Conservation (phyloP, 2,329 filamentous ascomycete species). For the Akanthomyces dipterigenus region DNA sequence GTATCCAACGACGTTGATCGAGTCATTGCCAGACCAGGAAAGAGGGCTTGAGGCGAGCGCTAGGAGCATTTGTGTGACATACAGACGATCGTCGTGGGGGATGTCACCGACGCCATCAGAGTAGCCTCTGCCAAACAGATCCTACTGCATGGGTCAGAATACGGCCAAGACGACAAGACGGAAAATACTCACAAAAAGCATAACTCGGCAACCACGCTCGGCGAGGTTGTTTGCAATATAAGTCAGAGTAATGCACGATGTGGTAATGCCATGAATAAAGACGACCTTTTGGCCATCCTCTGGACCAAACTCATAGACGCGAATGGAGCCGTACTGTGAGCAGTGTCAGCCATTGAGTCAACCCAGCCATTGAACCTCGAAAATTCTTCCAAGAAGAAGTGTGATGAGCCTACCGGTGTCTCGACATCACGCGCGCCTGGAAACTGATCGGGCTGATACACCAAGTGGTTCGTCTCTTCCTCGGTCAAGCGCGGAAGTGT, state of each 20-base stretch:
- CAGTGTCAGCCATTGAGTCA: background rate
- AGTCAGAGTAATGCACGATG: slow-evolving; percentile 66
- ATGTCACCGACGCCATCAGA: slow-evolving; percentile 58
- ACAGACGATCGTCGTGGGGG: slow-evolving; percentile 67
- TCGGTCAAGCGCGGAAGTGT: slow-evolving; percentile 29
- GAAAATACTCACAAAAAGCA: slow-evolving; percentile 57
- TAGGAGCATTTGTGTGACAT: slow-evolving; percentile 64
- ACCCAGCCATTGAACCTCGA: background rate
- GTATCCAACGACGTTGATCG: slow-evolving; percentile 68
- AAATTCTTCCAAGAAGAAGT: background rate
- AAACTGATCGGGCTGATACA: slow-evolving; percentile 62
- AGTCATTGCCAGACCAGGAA: slow-evolving; percentile 53
- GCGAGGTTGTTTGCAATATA: slow-evolving; percentile 62
- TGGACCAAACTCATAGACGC: slow-evolving; percentile 79
- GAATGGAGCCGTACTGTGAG: slow-evolving; percentile 60
- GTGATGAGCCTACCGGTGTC: slow-evolving; percentile 45
- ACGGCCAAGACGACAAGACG: no score
- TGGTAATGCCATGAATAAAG: slow-evolving; percentile 78
- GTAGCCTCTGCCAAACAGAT: slow-evolving; percentile 64
- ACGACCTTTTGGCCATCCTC: slow-evolving; percentile 66
- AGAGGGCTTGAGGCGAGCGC: slow-evolving; percentile 64
- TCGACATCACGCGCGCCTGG: slow-evolving; percentile 67
- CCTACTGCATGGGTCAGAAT: slow-evolving; percentile 29
- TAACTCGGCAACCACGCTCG: slow-evolving; percentile 65
- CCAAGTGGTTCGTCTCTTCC: slow-evolving; percentile 31